These are phyloP conservation scores for Oryza australiensis DNA, from an alignment of 176 grass and related monocot genomes.

Conservation along the genomic window DNA sequence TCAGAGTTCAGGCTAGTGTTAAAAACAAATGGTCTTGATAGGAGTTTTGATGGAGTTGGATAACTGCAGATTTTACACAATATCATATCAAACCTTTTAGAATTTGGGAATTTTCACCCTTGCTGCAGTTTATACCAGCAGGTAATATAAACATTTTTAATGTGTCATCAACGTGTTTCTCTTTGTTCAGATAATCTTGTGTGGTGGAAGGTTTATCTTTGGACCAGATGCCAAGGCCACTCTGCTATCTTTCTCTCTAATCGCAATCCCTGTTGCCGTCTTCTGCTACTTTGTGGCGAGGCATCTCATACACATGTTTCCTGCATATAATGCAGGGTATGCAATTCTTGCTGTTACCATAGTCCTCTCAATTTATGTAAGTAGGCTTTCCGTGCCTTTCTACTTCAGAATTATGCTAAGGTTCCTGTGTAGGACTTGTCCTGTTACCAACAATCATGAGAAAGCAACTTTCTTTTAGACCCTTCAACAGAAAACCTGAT, in stretches of 20 bases:
- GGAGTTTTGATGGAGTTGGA: neutral
- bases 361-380: constrained; percentile 74
- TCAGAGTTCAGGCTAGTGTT: neutral
- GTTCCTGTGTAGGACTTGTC: constrained; percentile 14
- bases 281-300: constrained; percentile 89
- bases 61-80: neutral
- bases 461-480: neutral
- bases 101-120: neutral
- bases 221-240: constrained; percentile 93
- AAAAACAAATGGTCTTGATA: neutral
- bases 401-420: constrained; percentile 19
- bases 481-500: neutral
- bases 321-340: constrained; percentile 84
- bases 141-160: constrained; percentile 1
- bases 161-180: constrained; percentile 31
- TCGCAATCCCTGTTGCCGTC: constrained; percentile 62
- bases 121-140: constrained; percentile 17
- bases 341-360: constrained; percentile 71
- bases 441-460: neutral
- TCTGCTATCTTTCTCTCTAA: constrained; percentile 65
- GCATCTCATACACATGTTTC: constrained; percentile 86
- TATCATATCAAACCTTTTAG: neutral
- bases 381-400: constrained; percentile 47
- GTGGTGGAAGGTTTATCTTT: constrained; percentile 91
- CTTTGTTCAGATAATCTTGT: constrained; percentile 81